A percentile compares a stretch with the other conserved stretches of the same genome.
Conservation (phyloP, 257 asterid species). For the Scutellaria baicalensis region DNA sequence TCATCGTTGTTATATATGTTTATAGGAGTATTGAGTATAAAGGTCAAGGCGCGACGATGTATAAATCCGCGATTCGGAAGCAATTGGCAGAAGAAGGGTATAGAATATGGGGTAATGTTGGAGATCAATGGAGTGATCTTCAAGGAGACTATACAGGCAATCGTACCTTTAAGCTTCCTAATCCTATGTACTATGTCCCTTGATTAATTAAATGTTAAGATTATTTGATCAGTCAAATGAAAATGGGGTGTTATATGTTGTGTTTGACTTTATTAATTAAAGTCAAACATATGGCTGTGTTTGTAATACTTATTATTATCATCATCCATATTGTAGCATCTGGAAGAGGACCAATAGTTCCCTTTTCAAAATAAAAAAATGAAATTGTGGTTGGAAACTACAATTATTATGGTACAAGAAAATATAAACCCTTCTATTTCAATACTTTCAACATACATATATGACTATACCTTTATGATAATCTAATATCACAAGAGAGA, state of each 20-base stretch:
- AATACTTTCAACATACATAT: no score
- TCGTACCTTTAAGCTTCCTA: conserved; percentile 56
- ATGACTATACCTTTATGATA: no score
- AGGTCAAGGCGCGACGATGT: conserved; percentile 35
- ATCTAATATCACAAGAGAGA: no score
- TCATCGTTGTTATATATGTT: neutral
- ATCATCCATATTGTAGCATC: neutral
- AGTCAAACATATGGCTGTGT: neutral
- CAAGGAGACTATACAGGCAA: conserved; percentile 40
- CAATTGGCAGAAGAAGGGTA: conserved; percentile 40
- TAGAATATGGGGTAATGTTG: conserved; percentile 55
- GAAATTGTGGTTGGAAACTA: no score
- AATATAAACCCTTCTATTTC: neutral
- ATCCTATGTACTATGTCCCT: conserved; percentile 64
- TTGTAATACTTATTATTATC: neutral
- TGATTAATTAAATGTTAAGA: conserved; percentile 4
- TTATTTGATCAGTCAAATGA: neutral
- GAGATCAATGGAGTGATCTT: conserved; percentile 68
- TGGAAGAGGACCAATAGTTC: neutral
- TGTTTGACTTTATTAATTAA: neutral
- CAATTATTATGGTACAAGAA: neutral
- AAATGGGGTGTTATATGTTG: neutral
- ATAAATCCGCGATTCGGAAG: conserved; percentile 42
- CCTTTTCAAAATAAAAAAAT: neutral
- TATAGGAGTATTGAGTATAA: conserved; percentile 26